phyloP scores from a whole-genome alignment of 2,329 filamentous ascomycete genomes.

The Xylariomycetidae sp. region DNA sequence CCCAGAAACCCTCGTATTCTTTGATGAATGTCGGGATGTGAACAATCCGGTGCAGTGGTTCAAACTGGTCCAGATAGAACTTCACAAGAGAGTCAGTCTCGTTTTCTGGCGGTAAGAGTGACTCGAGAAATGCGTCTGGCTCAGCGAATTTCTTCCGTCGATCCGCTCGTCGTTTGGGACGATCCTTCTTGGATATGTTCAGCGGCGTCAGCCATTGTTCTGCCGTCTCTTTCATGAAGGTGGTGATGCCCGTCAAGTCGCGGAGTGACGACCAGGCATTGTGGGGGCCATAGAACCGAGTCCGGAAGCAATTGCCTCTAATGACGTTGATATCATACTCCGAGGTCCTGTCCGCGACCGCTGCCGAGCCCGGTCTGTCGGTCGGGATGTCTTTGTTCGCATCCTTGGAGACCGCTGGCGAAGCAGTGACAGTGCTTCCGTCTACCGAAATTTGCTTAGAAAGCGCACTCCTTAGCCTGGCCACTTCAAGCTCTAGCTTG shows the following conservation, averaged over 20 bases:
- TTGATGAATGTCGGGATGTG: conserved; percentile 54
- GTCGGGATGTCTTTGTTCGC: conserved; percentile 30
- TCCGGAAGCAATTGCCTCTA: conserved; percentile 53
- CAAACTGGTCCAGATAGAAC: conserved; percentile 49
- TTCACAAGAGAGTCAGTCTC: conserved; percentile 43
- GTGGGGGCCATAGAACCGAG: conserved; percentile 54
- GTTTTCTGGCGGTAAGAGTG: conserved; percentile 40
- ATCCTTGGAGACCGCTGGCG: conserved; percentile 41
- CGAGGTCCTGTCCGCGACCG: too few species aligned
- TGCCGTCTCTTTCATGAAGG: conserved; percentile 58
- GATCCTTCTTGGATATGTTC: conserved; percentile 51
- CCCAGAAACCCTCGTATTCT: conserved; percentile 52
- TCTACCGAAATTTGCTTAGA: conserved; percentile 41
- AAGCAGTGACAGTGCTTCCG: conserved; percentile 44
- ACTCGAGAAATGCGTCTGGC: conserved; percentile 44
- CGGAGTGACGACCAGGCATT: conserved; percentile 56
- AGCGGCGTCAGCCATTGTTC: conserved; percentile 56
- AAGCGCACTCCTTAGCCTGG: conserved; percentile 49
- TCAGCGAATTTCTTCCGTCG: conserved; percentile 43
- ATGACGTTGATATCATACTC: conserved; percentile 20
- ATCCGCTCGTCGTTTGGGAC: conserved; percentile 45
- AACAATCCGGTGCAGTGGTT: conserved; percentile 51
- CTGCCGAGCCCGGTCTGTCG: too few species aligned
- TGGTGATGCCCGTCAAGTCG: conserved; percentile 47
- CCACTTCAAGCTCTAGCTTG: conserved; percentile 52